Evolutionary conservation across 208 protist genomes (phyloP).

Genomic region (Leishmania braziliensis): DNA sequence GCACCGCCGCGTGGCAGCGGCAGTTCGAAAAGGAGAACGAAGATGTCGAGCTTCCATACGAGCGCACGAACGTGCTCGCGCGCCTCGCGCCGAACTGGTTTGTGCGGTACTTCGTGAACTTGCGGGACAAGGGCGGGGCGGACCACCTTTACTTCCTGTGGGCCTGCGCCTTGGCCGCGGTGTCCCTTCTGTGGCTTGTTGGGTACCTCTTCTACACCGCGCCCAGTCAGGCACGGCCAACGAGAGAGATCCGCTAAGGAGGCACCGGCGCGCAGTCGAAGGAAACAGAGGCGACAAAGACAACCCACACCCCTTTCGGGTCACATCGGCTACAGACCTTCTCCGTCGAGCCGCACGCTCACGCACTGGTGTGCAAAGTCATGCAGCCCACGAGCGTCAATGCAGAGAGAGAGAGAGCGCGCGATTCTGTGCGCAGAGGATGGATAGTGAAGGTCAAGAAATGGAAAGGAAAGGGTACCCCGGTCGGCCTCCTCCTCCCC

Average conservation of each 20-base stretch:
- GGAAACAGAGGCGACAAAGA: not conserved
- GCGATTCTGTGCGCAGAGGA: not conserved
- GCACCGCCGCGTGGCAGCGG: constrained; percentile 81
- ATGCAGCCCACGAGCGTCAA: not conserved
- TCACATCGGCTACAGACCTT: not conserved
- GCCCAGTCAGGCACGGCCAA: constrained; percentile 53
- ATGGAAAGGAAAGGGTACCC: too few relatives aligned
- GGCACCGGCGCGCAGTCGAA: not conserved
- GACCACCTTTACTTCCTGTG: constrained; percentile 51
- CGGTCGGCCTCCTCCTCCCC: too few relatives aligned
- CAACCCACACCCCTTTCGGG: not conserved
- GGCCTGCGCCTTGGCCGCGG: constrained; percentile 24
- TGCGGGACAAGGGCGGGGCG: constrained; percentile 76
- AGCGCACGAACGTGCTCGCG: constrained; percentile 76
- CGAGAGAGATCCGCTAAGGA: constrained; percentile 64
- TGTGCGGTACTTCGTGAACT: constrained; percentile 80
- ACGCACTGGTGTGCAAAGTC: not conserved
- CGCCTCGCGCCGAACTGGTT: constrained; percentile 84
- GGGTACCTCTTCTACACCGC: constrained; percentile 82
- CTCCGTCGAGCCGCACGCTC: not conserved
- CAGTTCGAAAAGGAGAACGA: constrained; percentile 91
- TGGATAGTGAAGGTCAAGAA: not conserved
- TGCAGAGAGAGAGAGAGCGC: not conserved
- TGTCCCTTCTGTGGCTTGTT: constrained; percentile 44
- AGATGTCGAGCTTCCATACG: constrained; percentile 79